Base-by-base conservation (phyloP, 305 asterid species). In the Lippia alba region DNA sequence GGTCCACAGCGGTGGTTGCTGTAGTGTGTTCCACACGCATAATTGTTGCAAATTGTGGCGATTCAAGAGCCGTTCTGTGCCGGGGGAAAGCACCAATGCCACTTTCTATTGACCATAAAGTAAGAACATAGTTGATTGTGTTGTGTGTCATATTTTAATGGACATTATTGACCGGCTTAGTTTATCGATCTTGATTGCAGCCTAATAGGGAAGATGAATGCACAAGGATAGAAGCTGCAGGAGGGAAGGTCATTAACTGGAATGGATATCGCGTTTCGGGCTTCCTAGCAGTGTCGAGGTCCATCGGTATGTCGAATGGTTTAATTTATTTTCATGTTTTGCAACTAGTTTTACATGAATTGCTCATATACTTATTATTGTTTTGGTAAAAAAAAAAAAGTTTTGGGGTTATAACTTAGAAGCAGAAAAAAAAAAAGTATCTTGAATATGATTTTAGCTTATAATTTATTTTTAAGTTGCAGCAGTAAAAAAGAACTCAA, bases 31-130 rank as follows among this genome's bases (percentile, higher is more conserved):
- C 94, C 12, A 71, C 86, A 15, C 94, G 86, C 66, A 81, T 90
- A 63, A 82, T 89, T 20, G 90, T 87, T 65, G 96, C 96, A 0
- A 89, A 89, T 70, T 89, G 92, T 78, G 96, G 96, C 10, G 96
- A 89, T 82, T 89, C 96, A 12, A 83, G 94, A 80, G 96, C 94
- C 50, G 96, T 90, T 62, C 80, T 89, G 57, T 72, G 78, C 72
- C 84, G 94, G 39, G 94, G 87, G 55, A 90, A 84, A 76, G 56
- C 57, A 18, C 73, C 90, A 9, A 49, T 84, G 75, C 82, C 89
- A 6, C 61, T 90, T 66, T 84, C 96, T 3, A 60, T 81, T 0
- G 96, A 90, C 78, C 96, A 90, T 72, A 90, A 85, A 80, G 96
- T 87, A 76, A 63, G 83, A 60, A 49, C 73, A 44, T 32, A 48